phyloP scores from a whole-genome alignment of 1,284 basidiomycete genomes.

The Heterobasidion occidentale region DNA sequence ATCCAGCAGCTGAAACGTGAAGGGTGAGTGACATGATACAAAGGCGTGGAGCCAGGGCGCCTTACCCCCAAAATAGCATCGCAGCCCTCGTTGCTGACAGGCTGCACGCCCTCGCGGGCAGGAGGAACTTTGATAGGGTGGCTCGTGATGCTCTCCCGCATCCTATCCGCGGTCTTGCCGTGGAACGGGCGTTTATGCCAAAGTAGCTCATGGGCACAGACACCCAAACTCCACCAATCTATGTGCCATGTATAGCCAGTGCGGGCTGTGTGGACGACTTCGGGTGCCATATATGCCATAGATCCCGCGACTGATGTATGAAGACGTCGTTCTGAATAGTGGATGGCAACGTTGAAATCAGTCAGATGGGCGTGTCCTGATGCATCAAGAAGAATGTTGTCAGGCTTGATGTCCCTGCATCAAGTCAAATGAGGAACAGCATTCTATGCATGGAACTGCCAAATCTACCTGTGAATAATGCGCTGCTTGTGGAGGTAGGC shows the following conservation, averaged over 20 bases:
- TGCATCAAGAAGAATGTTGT: constrained; percentile 92
- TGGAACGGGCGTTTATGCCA: constrained; percentile 88
- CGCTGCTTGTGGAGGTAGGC: constrained; percentile 87
- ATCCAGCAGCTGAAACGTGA: constrained; percentile 64
- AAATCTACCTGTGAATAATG: constrained; percentile 87
- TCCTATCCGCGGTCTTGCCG: constrained; percentile 77
- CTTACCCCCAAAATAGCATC: constrained; percentile 40
- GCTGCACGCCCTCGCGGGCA: constrained; percentile 29
- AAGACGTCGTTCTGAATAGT: constrained; percentile 81
- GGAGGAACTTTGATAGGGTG: constrained; percentile 62
- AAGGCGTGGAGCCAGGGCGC: neutral
- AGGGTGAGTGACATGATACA: neutral
- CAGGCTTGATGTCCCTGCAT: constrained; percentile 87
- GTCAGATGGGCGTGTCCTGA: constrained; percentile 93
- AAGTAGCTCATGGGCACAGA: constrained; percentile 84
- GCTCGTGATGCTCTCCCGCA: constrained; percentile 76
- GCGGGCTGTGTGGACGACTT: constrained; percentile 56
- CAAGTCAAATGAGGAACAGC: constrained; percentile 26
- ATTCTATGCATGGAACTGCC: constrained; percentile 23
- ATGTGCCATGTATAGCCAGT: constrained; percentile 83
- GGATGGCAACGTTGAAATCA: constrained; percentile 98
- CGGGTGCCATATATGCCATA: constrained; percentile 99
- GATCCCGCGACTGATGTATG: constrained; percentile 92
- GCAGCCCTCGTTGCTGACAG: constrained; percentile 26
- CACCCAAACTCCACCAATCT: constrained; percentile 94